Evolutionary conservation across 1,139 yeast genomes (phyloP), one percentile per base, ranked within the genome.

Genomic region (Yamadazyma friedrichii): DNA sequence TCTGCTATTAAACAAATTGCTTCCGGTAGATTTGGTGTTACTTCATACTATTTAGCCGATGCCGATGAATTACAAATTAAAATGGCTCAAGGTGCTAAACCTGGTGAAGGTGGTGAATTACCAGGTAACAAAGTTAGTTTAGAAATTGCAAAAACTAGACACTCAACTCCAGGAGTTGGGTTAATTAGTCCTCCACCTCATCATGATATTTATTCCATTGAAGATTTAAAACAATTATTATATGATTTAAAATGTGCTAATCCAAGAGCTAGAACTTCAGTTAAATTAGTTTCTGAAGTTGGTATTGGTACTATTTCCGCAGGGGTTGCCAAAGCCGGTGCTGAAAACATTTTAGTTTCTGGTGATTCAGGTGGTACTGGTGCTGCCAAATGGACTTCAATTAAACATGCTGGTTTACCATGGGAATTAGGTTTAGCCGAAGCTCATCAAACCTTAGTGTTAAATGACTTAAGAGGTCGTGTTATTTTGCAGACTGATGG

Each of bases 291-390:
- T 22, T 87, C 96, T 30, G 98, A 93, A 67, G 98, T 93, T 48
- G 98, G 98, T 70, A 98, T 93, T 42, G 98, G 98, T 74, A 89
- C 93, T 58, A 94, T 93, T 62, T 98, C 98, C 22, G 89, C 97
- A 31, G 98, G 98, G 78, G 98, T 93, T 30, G 98, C 98, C 48
- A 93, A 93, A 70, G 98, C 98, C 24, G 95, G 95, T 61, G 96
- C 98, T 12, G 98, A 93, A 62, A 96, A 91, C 63, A 86, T 93
- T 56, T 76, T 91, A 60, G 88, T 93, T 53, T 87, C 96, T 47
- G 98, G 98, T 58, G 97, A 94, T 61, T 98, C 91, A 65, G 98
- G 98, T 80, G 98, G 98, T 75, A 93, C 98, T 48, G 98, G 98
- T 83, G 98, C 98, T 43, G 93, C 97, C 43, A 82, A 95, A 65